These are phyloP conservation scores for Prunus mongolica DNA, from an alignment of 306 rosid species.

Conservation along the genomic window DNA sequence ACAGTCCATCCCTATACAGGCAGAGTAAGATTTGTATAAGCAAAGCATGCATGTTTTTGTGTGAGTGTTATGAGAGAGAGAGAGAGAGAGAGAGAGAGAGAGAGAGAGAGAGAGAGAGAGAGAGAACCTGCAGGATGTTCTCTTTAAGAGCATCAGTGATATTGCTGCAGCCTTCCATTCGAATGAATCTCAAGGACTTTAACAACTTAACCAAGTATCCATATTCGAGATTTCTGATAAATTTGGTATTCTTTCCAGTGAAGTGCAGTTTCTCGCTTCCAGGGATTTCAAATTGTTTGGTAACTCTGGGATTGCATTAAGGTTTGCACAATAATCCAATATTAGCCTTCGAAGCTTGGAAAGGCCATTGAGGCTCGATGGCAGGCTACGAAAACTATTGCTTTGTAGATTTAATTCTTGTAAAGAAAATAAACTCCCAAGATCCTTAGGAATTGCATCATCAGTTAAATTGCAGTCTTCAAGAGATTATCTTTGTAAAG, in stretches of 20 bases:
- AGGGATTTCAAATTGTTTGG: constrained; percentile 1
- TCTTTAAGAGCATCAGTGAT: neutral
- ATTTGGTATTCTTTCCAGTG: constrained; percentile 11
- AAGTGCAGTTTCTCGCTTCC: neutral
- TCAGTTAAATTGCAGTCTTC: neutral
- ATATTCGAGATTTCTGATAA: constrained; percentile 7
- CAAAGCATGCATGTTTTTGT: too few species aligned
- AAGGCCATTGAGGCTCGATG: neutral
- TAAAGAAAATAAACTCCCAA: constrained; percentile 3
- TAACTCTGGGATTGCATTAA: neutral
- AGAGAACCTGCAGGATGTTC: constrained; percentile 24
- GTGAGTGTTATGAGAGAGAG: neutral
- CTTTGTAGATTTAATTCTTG: neutral
- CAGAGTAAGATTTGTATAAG: too few species aligned
- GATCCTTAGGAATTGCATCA: neutral
- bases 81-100: neutral
- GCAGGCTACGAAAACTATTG: neutral
- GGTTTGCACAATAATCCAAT: neutral
- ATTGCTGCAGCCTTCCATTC: constrained; percentile 20
- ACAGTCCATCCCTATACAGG: constrained; percentile 2
- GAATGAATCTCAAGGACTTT: neutral
- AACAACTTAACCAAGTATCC: neutral
- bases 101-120: neutral
- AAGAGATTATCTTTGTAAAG: neutral
- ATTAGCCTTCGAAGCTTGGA: neutral